Percentiles rank a stretch among this genome's conserved stretches.
Evolutionary conservation across 257 asterid species (phyloP).

Genomic region (Vinca minor): DNA sequence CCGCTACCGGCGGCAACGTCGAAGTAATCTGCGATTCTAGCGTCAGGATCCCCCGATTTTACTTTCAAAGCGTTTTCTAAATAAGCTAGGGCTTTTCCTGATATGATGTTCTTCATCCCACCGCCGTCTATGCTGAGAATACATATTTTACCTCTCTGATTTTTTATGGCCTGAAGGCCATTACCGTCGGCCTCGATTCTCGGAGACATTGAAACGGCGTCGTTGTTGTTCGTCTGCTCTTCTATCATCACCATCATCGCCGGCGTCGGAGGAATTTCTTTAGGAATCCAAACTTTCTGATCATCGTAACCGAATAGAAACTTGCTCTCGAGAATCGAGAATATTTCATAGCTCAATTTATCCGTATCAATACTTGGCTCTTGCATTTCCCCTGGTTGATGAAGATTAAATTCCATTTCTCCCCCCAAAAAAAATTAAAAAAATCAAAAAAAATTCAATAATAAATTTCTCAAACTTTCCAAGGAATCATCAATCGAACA

Average conservation of each 20-base stretch:
- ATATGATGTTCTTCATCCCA: constrained; percentile 66
- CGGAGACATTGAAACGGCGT: constrained; percentile 17
- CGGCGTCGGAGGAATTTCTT: constrained; percentile 30
- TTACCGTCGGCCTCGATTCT: constrained; percentile 14
- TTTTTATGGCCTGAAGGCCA: constrained; percentile 40
- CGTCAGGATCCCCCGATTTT: constrained; percentile 68
- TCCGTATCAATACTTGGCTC: constrained; percentile 84
- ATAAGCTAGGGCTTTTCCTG: constrained; percentile 75
- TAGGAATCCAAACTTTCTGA: constrained; percentile 72
- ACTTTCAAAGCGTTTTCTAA: constrained; percentile 66
- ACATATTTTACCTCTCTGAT: constrained; percentile 80
- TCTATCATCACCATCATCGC: too few species aligned
- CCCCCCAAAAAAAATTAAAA: too few species aligned
- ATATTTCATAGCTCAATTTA: constrained; percentile 91
- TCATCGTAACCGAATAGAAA: constrained; percentile 86
- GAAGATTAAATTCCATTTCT: constrained; percentile 47
- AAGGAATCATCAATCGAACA: not conserved
- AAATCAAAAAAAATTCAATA: not conserved
- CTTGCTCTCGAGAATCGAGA: constrained; percentile 84
- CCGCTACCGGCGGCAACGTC: constrained; percentile 95
- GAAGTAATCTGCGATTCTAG: constrained; percentile 80
- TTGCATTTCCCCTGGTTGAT: constrained; percentile 37
- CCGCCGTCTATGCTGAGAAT: constrained; percentile 79
- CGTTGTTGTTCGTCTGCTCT: constrained; percentile 12
- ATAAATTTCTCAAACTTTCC: not conserved